Evolutionary conservation across 495 filamentous ascomycete genomes (phyloP).

Genomic region (Eremomyces bilateralis): DNA sequence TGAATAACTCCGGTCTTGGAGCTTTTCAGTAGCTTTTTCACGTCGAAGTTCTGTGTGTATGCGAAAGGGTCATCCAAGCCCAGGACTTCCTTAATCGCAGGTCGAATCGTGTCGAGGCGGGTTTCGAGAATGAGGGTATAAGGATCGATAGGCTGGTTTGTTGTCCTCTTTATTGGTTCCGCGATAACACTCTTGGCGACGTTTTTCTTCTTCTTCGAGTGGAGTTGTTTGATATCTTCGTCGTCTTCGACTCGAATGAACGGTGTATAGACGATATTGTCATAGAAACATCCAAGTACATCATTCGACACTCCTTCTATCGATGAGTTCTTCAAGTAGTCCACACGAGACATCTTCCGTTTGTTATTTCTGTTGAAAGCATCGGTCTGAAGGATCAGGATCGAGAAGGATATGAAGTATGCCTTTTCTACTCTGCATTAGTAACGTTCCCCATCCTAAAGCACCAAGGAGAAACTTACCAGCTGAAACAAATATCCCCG

Average conservation of each 20-base stretch:
- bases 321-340: conserved; percentile 82
- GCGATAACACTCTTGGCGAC: conserved; percentile 46
- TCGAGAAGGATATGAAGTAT: conserved; percentile 92
- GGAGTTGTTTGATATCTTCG: conserved; percentile 47
- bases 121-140: conserved; percentile 85
- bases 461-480: conserved; percentile 20
- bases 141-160: conserved; percentile 77
- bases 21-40: conserved; percentile 50
- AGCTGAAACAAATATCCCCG: conserved; percentile 76
- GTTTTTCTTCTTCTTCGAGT: conserved; percentile 38
- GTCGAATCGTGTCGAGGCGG: conserved; percentile 59
- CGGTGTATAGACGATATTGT: conserved; percentile 93
- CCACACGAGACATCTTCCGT: conserved; percentile 90
- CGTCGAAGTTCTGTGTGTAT: conserved; percentile 53
- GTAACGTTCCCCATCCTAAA: conserved; percentile 5
- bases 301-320: conserved; percentile 78
- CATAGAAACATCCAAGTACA: conserved; percentile 87
- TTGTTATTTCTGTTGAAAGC: conserved; percentile 99
- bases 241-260: conserved; percentile 96
- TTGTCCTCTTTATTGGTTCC: conserved; percentile 41
- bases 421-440: conserved; percentile 44
- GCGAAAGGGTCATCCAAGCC: conserved; percentile 77
- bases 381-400: conserved; percentile 90
- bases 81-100: conserved; percentile 78
- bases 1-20: conserved; percentile 79